Conservation (phyloP, 1,284 basidiomycete species). For the Leccinum angustisporum region DNA sequence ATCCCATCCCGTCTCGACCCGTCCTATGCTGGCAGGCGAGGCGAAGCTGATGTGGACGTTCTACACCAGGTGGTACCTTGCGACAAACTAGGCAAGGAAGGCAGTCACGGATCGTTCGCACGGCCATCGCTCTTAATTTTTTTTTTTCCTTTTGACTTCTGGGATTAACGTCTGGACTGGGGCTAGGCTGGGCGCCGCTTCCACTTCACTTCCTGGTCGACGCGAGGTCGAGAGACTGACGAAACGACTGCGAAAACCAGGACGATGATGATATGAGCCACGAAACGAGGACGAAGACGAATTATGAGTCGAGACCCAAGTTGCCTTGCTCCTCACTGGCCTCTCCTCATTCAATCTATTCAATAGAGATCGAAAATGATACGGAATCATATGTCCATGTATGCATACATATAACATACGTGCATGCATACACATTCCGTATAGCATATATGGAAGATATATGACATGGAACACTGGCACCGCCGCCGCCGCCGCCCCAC, state of each 20-base stretch:
- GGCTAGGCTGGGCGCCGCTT: background rate
- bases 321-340: background rate
- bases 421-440: background rate
- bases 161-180: background rate
- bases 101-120: background rate
- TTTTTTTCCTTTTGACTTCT: background rate
- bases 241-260: background rate
- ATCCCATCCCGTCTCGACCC: background rate
- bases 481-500: background rate
- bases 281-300: background rate
- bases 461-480: background rate
- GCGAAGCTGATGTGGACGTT: background rate
- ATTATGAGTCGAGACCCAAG: background rate
- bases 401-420: background rate
- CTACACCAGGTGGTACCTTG: background rate
- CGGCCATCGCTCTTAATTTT: background rate
- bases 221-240: background rate
- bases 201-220: background rate
- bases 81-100: background rate
- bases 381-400: background rate
- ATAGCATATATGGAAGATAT: background rate
- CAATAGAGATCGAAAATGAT: background rate
- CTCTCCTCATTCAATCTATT: background rate
- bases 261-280: background rate
- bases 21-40: background rate